phyloP scores from a whole-genome alignment of 495 filamentous ascomycete species.

The Neurospora tetraspora region DNA sequence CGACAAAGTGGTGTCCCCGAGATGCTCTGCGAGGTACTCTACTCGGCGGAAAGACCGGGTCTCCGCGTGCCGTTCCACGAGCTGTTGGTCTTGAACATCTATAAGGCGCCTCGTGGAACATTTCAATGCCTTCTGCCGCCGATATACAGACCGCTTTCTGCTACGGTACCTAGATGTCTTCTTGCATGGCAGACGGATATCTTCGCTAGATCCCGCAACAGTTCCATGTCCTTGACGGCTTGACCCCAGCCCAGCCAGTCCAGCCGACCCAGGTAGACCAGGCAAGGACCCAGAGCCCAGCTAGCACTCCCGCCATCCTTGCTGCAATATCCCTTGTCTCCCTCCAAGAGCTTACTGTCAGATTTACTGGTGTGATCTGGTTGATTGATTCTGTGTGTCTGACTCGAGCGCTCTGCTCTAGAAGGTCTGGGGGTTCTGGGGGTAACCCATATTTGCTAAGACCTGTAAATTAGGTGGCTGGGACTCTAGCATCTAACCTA shows the following conservation, averaged over 20 bases:
- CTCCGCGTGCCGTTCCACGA: background rate
- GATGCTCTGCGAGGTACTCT: background rate
- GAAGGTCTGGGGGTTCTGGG: too few relatives aligned
- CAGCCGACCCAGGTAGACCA: constrained; percentile 3
- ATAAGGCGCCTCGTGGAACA: background rate
- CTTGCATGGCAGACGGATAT: background rate
- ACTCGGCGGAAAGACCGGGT: background rate
- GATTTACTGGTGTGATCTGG: too few relatives aligned
- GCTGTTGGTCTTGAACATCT: background rate
- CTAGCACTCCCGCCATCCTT: constrained; percentile 15
- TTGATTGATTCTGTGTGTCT: too few relatives aligned
- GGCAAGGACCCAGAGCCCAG: background rate
- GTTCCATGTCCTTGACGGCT: background rate
- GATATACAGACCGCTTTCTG: background rate
- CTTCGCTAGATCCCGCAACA: background rate
- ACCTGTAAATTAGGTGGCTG: too few relatives aligned
- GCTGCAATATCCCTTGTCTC: constrained; percentile 11
- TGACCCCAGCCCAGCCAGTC: background rate
- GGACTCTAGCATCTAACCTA: too few relatives aligned
- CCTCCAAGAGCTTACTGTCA: constrained; percentile 10
- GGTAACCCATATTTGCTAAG: too few relatives aligned
- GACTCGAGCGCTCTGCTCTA: too few relatives aligned
- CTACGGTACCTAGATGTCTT: background rate
- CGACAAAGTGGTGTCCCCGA: background rate
- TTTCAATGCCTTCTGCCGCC: background rate